A percentile compares a stretch with the other conserved stretches of the same genome.
Evolutionary conservation across 495 filamentous ascomycete species (phyloP).

Genomic region (Xylaria venustula): DNA sequence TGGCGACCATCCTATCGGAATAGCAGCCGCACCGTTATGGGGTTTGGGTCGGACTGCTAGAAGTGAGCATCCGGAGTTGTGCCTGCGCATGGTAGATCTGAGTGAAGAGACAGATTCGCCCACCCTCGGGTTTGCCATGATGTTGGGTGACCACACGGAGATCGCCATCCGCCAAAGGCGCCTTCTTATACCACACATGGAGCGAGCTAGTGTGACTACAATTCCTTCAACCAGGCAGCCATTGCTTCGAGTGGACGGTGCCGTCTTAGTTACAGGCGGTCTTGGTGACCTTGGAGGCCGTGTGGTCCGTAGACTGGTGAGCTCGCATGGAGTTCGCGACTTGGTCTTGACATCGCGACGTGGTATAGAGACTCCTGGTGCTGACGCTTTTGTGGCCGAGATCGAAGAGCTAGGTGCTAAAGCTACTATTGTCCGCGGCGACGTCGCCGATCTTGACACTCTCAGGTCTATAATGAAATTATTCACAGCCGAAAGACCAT

Average conservation of each 20-base stretch:
- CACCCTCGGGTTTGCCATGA: slow-evolving; percentile 14
- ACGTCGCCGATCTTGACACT: slow-evolving; percentile 27
- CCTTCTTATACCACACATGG: slow-evolving; percentile 14
- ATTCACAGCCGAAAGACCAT: slow-evolving; percentile 32
- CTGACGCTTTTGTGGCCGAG: slow-evolving; percentile 13
- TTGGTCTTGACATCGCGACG: slow-evolving; percentile 50
- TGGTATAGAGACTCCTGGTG: slow-evolving; percentile 25
- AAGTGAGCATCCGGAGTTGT: slow-evolving; percentile 29
- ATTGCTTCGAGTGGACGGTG: slow-evolving; percentile 26
- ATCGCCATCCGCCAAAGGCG: slow-evolving; percentile 16
- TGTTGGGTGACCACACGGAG: slow-evolving; percentile 17
- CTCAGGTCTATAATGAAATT: slow-evolving; percentile 18
- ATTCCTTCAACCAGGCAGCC: background rate
- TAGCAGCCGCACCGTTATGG: slow-evolving; percentile 27
- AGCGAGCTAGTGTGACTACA: slow-evolving; percentile 4
- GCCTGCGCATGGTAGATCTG: slow-evolving; percentile 27
- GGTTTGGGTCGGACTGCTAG: slow-evolving; percentile 30
- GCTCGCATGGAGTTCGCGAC: slow-evolving; percentile 42
- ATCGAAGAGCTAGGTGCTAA: slow-evolving; percentile 15
- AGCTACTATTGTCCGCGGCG: slow-evolving; percentile 25
- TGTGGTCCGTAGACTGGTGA: slow-evolving; percentile 46
- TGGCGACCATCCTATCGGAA: slow-evolving; percentile 11
- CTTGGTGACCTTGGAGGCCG: slow-evolving; percentile 53
- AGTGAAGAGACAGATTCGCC: slow-evolving; percentile 2
- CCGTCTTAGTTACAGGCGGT: slow-evolving; percentile 52